Evolutionary conservation across 1,284 basidiomycete species (phyloP).

Genomic region (Kwoniella shivajii): DNA sequence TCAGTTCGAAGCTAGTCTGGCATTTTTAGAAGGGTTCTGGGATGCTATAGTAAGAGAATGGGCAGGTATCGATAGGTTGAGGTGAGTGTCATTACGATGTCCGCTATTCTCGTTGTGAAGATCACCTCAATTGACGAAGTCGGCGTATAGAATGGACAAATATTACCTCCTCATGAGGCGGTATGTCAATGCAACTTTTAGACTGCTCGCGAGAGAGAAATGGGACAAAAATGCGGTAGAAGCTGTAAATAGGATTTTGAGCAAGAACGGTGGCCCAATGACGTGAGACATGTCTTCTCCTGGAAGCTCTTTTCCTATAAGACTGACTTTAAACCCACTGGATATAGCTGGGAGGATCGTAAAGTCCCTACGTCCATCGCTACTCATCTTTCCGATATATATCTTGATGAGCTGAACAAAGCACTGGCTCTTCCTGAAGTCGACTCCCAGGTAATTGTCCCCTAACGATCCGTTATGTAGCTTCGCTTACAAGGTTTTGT

Average conservation of each 20-base stretch:
- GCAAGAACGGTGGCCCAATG: conserved; percentile 67
- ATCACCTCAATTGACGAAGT: too few relatives aligned
- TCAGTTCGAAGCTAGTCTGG: conserved; percentile 61
- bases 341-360: conserved; percentile 66
- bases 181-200: conserved; percentile 82
- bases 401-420: conserved; percentile 86
- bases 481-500: too few relatives aligned
- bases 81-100: too few relatives aligned
- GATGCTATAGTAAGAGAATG: conserved; percentile 84
- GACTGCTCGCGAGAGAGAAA: conserved; percentile 68
- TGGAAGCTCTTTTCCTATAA: too few relatives aligned
- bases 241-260: conserved; percentile 70
- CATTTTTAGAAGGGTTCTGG: conserved; percentile 89
- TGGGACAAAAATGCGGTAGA: conserved; percentile 67
- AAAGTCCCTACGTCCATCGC: conserved; percentile 76
- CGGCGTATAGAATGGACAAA: conserved; percentile 89
- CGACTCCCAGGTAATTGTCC: conserved; percentile 32
- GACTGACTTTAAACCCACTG: not conserved
- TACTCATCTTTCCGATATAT: conserved; percentile 88
- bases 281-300: conserved; percentile 66
- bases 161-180: conserved; percentile 92
- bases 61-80: conserved; percentile 83
- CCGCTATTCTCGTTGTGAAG: too few relatives aligned
- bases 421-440: conserved; percentile 54
- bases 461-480: not conserved